Conservation (phyloP, 2,329 filamentous ascomycete species). For the Colletotrichum lindemuthianum region DNA sequence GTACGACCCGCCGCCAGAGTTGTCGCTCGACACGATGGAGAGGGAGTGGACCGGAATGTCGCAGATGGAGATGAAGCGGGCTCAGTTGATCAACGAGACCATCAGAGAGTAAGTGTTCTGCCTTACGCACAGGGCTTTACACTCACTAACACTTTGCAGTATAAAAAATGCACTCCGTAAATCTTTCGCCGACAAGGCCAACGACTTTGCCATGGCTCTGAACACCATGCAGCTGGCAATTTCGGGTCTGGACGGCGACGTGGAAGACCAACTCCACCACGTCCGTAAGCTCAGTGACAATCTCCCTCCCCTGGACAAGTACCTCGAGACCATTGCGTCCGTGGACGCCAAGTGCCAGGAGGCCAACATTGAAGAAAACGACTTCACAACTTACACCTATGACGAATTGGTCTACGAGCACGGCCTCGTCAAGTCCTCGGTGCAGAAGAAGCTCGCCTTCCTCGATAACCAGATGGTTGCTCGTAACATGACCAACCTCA, state of each 20-base stretch:
- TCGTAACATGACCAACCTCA: conserved; percentile 98
- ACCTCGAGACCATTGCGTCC: conserved; percentile 85
- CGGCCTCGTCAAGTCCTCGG: conserved; percentile 87
- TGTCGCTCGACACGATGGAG: conserved; percentile 85
- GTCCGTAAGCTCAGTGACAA: conserved; percentile 87
- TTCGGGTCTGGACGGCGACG: conserved; percentile 95
- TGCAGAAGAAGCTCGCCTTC: conserved; percentile 96
- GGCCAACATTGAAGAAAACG: conserved; percentile 99
- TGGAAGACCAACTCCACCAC: conserved; percentile 92
- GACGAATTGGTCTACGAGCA: conserved; percentile 96
- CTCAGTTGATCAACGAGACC: conserved; percentile 96
- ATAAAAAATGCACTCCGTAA: conserved; percentile 96
- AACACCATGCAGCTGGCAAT: conserved; percentile 96
- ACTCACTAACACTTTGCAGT: conserved; percentile 53
- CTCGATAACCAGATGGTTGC: conserved; percentile 99
- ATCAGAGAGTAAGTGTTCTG: conserved; percentile 80
- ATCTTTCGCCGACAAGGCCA: conserved; percentile 97
- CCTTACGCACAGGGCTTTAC: not conserved
- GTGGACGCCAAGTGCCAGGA: conserved; percentile 91
- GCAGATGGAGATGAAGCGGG: conserved; percentile 85
- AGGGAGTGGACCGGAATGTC: conserved; percentile 83
- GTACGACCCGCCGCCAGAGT: conserved; percentile 87
- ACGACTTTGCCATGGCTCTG: conserved; percentile 94
- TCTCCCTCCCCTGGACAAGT: conserved; percentile 88
- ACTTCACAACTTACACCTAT: conserved; percentile 99